phyloP scores from a whole-genome alignment of 805 yeast genomes.

The Ogataea wickerhamii region DNA sequence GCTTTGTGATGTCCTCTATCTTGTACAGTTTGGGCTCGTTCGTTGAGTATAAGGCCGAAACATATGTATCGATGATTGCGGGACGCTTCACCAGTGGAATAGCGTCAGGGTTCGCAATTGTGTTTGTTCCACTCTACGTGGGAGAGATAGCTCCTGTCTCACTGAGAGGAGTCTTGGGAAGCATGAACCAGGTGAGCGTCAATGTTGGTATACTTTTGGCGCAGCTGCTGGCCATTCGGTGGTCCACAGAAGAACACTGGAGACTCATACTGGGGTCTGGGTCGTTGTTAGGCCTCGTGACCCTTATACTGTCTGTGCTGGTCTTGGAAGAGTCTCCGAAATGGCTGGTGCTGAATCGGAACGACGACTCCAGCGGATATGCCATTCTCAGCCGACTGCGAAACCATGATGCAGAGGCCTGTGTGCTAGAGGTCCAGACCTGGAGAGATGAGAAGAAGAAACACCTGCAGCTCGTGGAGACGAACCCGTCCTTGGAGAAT shows the following conservation, averaged over 20 bases:
- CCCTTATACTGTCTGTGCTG: conserved; percentile 40
- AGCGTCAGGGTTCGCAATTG: conserved; percentile 86
- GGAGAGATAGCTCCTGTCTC: conserved; percentile 73
- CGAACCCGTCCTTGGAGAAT: conserved; percentile 19
- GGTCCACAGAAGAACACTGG: conserved; percentile 71
- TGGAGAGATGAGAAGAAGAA: conserved; percentile 30
- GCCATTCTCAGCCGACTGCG: conserved; percentile 37
- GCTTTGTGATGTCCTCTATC: conserved; percentile 49
- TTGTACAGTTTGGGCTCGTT: conserved; percentile 60
- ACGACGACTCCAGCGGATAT: conserved; percentile 35
- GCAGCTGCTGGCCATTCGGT: conserved; percentile 66
- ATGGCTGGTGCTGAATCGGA: conserved; percentile 55
- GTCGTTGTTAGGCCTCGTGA: conserved; percentile 46
- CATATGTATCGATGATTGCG: conserved; percentile 41
- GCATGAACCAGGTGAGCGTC: conserved; percentile 84
- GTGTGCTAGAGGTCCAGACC: conserved; percentile 24
- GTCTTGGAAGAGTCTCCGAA: conserved; percentile 74
- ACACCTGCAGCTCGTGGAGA: conserved; percentile 22
- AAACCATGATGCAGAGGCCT: conserved; percentile 13
- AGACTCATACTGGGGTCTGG: conserved; percentile 66
- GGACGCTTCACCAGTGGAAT: conserved; percentile 82
- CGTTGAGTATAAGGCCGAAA: conserved; percentile 49
- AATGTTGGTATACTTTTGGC: conserved; percentile 82
- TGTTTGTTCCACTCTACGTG: conserved; percentile 77
- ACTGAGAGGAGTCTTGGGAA: conserved; percentile 74